phyloP scores from a whole-genome alignment of 2,329 filamentous ascomycete genomes.

The Mariannaea sp. region DNA sequence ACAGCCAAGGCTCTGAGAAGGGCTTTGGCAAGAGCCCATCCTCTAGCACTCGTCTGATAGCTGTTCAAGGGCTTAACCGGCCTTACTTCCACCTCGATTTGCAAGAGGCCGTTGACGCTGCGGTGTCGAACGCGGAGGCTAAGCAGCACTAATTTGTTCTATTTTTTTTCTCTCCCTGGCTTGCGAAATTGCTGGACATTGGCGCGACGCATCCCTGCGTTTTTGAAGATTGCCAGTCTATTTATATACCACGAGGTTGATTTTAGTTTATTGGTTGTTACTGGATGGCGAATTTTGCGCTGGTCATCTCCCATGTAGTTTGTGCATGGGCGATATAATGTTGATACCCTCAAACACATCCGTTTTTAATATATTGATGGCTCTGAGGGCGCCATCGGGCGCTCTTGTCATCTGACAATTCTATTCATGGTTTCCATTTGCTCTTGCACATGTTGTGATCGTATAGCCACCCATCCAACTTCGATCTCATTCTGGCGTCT shows the following conservation, averaged over 20 bases:
- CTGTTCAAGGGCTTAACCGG: conserved; percentile 53
- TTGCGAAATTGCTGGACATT: neutral
- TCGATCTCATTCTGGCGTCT: neutral
- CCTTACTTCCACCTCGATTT: conserved; percentile 60
- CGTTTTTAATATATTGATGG: conserved; percentile 10
- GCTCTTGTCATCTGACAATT: neutral
- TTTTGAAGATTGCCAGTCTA: neutral
- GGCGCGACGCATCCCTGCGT: neutral
- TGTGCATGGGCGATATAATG: conserved; percentile 13
- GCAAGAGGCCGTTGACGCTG: conserved; percentile 53
- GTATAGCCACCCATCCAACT: too few relatives aligned
- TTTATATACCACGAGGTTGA: conserved; percentile 2
- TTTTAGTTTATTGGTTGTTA: conserved; percentile 1
- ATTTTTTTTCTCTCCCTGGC: too few relatives aligned
- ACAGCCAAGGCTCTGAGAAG: conserved; percentile 35
- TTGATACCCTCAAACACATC: conserved; percentile 15
- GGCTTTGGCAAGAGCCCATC: conserved; percentile 37
- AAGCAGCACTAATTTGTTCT: conserved; percentile 32
- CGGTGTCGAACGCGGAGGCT: conserved; percentile 44
- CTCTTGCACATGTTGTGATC: neutral
- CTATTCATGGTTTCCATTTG: neutral
- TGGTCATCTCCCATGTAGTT: neutral
- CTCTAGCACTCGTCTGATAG: conserved; percentile 41
- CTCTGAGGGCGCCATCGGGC: neutral
- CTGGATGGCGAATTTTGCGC: conserved; percentile 7